Conservation (phyloP, 805 yeast species). For the Candida corydali region DNA sequence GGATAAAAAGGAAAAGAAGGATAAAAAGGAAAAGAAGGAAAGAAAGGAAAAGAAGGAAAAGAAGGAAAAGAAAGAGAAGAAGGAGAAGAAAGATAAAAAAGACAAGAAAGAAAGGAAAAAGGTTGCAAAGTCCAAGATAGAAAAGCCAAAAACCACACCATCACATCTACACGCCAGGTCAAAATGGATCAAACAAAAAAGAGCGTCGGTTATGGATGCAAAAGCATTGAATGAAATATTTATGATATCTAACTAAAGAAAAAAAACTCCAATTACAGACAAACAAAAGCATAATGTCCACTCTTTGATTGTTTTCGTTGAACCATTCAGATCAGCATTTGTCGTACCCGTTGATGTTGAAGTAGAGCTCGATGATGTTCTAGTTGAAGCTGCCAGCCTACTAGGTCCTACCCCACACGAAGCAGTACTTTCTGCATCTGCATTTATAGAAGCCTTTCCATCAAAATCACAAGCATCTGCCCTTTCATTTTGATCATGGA, state of each 20-base stretch:
- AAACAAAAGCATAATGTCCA: too few relatives aligned
- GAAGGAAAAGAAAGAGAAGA: conserved; percentile 12
- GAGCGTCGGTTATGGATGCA: conserved; percentile 87
- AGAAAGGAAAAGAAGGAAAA: conserved; percentile 18
- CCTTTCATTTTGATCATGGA: conserved; percentile 39
- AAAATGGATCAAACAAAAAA: conserved; percentile 82
- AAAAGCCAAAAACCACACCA: conserved; percentile 18
- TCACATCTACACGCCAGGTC: conserved; percentile 62
- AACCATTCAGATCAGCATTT: too few relatives aligned
- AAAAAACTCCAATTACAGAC: too few relatives aligned
- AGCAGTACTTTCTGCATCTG: conserved; percentile 23
- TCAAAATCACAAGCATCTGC: conserved; percentile 61
- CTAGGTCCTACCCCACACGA: conserved; percentile 17
- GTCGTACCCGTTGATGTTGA: conserved; percentile 22
- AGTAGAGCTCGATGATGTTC: conserved; percentile 19
- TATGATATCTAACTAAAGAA: conserved; percentile 57
- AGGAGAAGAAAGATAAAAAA: conserved; percentile 21
- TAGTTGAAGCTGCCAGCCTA: conserved; percentile 18
- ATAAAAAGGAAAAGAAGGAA: conserved; percentile 18
- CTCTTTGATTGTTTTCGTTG: too few relatives aligned
- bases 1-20: conserved; percentile 21
- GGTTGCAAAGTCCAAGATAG: conserved; percentile 10
- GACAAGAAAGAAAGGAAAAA: conserved; percentile 21
- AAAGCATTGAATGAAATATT: conserved; percentile 89
- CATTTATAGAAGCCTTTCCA: conserved; percentile 56